These are phyloP conservation scores for Moricandia moricandioides DNA, from an alignment of 345 rosid species.

Conservation along the genomic window DNA sequence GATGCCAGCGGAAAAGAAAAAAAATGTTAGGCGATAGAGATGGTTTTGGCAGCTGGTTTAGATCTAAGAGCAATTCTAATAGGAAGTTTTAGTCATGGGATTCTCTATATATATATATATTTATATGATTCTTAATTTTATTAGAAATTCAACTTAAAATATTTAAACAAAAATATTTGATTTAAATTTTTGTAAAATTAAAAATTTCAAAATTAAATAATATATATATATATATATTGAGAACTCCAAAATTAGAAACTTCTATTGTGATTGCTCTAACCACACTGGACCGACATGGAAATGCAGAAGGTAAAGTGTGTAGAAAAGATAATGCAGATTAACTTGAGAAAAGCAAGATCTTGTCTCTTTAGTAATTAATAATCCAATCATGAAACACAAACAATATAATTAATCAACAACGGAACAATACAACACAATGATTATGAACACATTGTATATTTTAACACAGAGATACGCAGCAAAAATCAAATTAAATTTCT, in stretches of 20 bases:
- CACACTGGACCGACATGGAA: background rate
- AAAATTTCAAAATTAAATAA: no score
- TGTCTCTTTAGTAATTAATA: slow-evolving; percentile 28
- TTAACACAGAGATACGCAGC: slow-evolving; percentile 17
- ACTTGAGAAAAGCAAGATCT: slow-evolving; percentile 27
- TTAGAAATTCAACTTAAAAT: no score
- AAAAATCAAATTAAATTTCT: background rate
- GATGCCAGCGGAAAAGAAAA: no score
- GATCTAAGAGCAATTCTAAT: no score
- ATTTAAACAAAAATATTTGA: no score
- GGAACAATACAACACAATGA: slow-evolving; percentile 39
- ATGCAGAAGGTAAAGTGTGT: background rate
- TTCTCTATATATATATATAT: no score
- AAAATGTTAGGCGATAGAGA: background rate
- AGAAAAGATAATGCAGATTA: background rate
- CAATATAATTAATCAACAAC: slow-evolving; percentile 35
- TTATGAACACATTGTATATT: slow-evolving; percentile 7
- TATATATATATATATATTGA: no score
- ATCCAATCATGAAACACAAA: slow-evolving; percentile 38
- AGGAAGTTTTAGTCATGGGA: no score
- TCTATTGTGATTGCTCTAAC: no score
- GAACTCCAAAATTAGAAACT: no score
- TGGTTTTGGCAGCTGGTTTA: background rate
- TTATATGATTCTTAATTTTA: no score
- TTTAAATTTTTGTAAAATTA: no score